Evolutionary conservation across 208 protist species (phyloP).

Genomic region (Histomonas meleagridis): DNA sequence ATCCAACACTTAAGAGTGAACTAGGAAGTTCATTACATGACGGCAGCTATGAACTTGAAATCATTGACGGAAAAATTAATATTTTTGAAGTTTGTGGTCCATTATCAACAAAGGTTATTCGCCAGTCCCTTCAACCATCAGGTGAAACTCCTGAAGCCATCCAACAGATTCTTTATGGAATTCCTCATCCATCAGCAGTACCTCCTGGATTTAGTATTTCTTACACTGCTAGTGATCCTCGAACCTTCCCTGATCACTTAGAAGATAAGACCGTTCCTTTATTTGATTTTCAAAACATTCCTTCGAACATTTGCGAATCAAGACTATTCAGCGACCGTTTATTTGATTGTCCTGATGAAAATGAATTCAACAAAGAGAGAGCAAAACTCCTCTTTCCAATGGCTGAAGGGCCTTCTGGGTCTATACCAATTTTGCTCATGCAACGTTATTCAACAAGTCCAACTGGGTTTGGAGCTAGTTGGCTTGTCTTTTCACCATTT

Average conservation of each 20-base stretch:
- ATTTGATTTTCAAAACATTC: too few relatives aligned
- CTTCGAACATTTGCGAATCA: too few relatives aligned
- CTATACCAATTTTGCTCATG: constrained; percentile 14
- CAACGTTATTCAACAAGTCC: not conserved
- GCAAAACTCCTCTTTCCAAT: constrained; percentile 11
- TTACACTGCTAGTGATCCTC: not conserved
- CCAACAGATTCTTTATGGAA: not conserved
- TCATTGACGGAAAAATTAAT: not conserved
- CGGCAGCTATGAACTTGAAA: not conserved
- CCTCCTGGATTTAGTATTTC: not conserved
- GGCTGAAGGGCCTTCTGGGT: not conserved
- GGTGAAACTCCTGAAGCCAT: not conserved
- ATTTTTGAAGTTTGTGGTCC: constrained; percentile 1
- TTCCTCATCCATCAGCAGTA: not conserved
- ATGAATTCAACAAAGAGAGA: not conserved
- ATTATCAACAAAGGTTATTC: not conserved
- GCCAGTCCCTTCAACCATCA: not conserved
- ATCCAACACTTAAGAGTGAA: not conserved
- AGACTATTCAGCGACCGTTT: not conserved
- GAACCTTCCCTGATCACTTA: not conserved
- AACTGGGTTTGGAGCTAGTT: not conserved
- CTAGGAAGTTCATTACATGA: too few relatives aligned
- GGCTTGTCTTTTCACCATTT: constrained; percentile 37
- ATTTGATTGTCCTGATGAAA: not conserved
- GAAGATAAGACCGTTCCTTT: not conserved